Evolutionary conservation across 2,329 filamentous ascomycete genomes (phyloP), one percentile per base, ranked within the genome.

Genomic region (Tolypocladium ovalisporum): DNA sequence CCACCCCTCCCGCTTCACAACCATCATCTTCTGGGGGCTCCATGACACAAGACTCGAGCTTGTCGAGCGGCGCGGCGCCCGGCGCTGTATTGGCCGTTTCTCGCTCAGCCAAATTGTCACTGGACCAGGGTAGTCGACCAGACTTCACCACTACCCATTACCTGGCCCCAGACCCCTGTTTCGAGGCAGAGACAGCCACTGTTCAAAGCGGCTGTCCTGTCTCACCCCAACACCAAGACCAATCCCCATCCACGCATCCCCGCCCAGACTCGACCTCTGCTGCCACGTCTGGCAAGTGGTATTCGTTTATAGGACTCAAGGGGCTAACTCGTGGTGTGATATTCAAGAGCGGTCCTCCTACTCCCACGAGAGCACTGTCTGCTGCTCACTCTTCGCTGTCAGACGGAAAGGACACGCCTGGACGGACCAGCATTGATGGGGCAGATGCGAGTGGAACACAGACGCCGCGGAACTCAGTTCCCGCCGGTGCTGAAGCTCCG

Each of bases 291-390:
- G 73, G 73, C 70, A 74, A 81, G 70, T 86, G 82, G 74, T 80
- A 82, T 71, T 84, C 85, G 70, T 77, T 83, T 79, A 79, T 82
- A 74, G 81, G 83, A 77, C 80, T 88, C 73, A 88, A 84, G 79
- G 88, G 87, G 89, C 92, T 97, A 90, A 97, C 91, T 84, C 81
- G 85, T 81, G 83, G 68, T 68, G 66, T 71, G 62, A 67, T 84
- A 74, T 78, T 84, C 79, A 96, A 97, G 92, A 96, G 90, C 79
- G 94, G 90, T 66, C 89, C 90, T 65, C 86, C 91, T 60, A 92
- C 93, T 64, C 95, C 93, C 57, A 93, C 90, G 62, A 87, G 93
- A 75, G 89, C 92, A 59, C 84, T 93, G 67, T 96, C 90, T 57
- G 75, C 80, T 55, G 78, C 80, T 58, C 79, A 79, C 47, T 78